Evolutionary conservation across 768 basidiomycete genomes (phyloP), one percentile per base, ranked within the genome.

Genomic region (Naematelia encephala): DNA sequence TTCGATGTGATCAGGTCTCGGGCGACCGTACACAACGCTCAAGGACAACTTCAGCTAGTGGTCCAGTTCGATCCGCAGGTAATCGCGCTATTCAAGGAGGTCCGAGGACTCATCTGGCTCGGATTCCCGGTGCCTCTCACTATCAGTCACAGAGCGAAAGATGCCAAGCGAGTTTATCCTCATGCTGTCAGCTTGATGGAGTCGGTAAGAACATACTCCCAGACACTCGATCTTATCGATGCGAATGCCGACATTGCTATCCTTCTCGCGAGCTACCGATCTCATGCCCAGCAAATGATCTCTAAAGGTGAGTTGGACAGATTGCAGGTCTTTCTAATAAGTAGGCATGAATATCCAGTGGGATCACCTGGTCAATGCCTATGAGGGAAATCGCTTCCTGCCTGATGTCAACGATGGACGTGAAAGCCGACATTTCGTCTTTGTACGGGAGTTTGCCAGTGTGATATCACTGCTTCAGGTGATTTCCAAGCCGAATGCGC

Each of bases 31-130:
- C 58, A 45, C 34, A 77, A 75, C 30, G 61, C 62, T 1, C 78
- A 94, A 89, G 27, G 72, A 10, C 63, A 64, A 12, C 67, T 77
- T 5, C 74, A 93, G 77, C 83, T 99, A 2, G 88, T 88, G 5
- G 92, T 98, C 64, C 97, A 98, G 77, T 98, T 98, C 73, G 96
- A 99, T 76, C 90, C 92, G 2, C 94, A 98, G 79, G 91, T 94
- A 65, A 97, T 99, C 55, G 66, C 70, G 4, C 81, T 99, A 25
- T 98, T 98, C 85, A 99, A 99, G 82, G 96, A 98, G 77, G 91
- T 96, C 29, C 83, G 96, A 59, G 96, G 96, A 75, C 72, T 98
- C 65, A 82, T 96, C 28, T 98, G 94, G 94, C 82, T 98, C 62
- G 89, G 89, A 61, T 98, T 94, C 79, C 87, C 88, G 72, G 92